A percentile compares a stretch with the other conserved stretches of the same genome.
Conservation (phyloP, 495 filamentous ascomycete genomes). For the Viridothelium virens region DNA sequence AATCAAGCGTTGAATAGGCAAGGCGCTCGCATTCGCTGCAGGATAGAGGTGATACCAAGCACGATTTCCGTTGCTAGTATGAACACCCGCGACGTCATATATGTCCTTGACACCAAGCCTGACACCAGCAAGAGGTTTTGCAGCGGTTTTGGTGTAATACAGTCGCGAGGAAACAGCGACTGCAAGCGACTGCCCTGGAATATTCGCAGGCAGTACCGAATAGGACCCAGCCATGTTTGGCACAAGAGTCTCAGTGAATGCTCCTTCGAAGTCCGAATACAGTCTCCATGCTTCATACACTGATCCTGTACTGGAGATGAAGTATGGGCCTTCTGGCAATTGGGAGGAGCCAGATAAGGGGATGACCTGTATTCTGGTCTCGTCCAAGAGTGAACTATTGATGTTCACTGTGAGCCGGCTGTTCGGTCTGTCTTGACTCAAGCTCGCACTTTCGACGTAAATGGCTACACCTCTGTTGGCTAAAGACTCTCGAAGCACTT, state of each 20-base stretch:
- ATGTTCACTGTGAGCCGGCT: slow-evolving; percentile 3
- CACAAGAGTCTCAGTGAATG: slow-evolving; percentile 39
- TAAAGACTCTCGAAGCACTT: background rate
- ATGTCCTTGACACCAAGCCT: slow-evolving; percentile 57
- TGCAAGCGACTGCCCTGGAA: slow-evolving; percentile 35
- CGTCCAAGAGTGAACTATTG: background rate
- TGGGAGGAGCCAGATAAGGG: background rate
- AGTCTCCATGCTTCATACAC: slow-evolving; percentile 43
- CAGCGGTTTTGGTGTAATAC: slow-evolving; percentile 36
- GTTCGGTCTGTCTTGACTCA: background rate
- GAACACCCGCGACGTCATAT: slow-evolving; percentile 48
- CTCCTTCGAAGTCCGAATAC: slow-evolving; percentile 42
- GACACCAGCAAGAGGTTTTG: slow-evolving; percentile 35
- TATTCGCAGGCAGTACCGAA: slow-evolving; percentile 39
- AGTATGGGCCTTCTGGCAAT: slow-evolving; percentile 39
- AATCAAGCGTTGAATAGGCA: slow-evolving; percentile 48
- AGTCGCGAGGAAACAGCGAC: slow-evolving; percentile 49
- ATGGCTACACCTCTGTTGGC: background rate
- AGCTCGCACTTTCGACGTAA: background rate
- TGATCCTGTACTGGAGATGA: slow-evolving; percentile 33
- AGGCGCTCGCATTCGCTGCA: slow-evolving; percentile 39
- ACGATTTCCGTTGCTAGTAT: slow-evolving; percentile 48
- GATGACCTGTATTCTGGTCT: background rate
- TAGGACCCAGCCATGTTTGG: slow-evolving; percentile 30
- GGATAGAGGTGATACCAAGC: slow-evolving; percentile 50